phyloP scores from a whole-genome alignment of 2,329 filamentous ascomycete genomes.

The Colletotrichum falcatum region DNA sequence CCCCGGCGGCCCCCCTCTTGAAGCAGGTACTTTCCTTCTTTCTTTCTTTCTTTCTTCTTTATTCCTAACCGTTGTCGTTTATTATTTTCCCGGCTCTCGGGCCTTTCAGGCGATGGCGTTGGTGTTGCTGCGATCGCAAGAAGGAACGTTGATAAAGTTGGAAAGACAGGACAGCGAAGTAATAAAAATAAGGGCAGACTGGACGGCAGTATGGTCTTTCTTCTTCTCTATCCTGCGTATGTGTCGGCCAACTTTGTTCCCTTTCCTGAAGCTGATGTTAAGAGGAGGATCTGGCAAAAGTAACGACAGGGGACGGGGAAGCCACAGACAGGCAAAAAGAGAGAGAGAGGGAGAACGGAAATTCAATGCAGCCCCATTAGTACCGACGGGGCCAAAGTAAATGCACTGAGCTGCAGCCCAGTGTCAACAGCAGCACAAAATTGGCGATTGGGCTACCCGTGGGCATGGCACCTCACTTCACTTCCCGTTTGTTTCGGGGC shows the following conservation, averaged over 20 bases:
- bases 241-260: slow-evolving; percentile 28
- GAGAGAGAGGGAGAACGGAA: slow-evolving; percentile 5
- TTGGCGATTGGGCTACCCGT: slow-evolving; percentile 2
- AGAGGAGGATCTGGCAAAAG: slow-evolving; percentile 27
- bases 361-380: slow-evolving; percentile 22
- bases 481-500: slow-evolving; percentile 31
- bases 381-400: slow-evolving; percentile 22
- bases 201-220: background rate
- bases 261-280: slow-evolving; percentile 19
- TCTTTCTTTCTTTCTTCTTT: background rate
- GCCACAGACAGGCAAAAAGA: slow-evolving; percentile 11
- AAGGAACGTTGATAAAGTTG: slow-evolving; percentile 19
- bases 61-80: slow-evolving; percentile 24
- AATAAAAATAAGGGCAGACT: slow-evolving; percentile 1
- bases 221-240: slow-evolving; percentile 1
- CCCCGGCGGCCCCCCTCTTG: slow-evolving; percentile 14
- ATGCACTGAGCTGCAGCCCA: slow-evolving; percentile 19
- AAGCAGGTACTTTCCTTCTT: background rate
- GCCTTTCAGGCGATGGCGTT: slow-evolving; percentile 10
- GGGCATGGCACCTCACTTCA: slow-evolving; percentile 6
- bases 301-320: slow-evolving; percentile 17
- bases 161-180: background rate
- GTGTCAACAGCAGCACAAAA: background rate
- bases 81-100: slow-evolving; percentile 33
- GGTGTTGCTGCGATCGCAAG: background rate